phyloP scores from a whole-genome alignment of 768 basidiomycete genomes.

The Thelephora ganbajun region DNA sequence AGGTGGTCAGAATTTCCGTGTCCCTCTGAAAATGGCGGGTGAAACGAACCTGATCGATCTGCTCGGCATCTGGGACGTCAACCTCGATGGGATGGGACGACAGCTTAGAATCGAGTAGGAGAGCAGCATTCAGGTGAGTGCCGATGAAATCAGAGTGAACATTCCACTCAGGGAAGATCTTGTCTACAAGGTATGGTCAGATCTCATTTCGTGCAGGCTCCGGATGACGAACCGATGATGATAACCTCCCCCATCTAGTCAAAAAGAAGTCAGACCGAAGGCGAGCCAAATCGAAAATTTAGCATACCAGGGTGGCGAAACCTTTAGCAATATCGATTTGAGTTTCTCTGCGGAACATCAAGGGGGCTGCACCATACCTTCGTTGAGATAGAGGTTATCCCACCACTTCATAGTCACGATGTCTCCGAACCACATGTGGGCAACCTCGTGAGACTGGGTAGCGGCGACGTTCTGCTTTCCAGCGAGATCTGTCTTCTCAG shows the following conservation, averaged over 20 bases:
- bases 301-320: constrained; percentile 69
- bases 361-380: constrained; percentile 28
- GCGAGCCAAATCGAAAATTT: background rate
- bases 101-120: constrained; percentile 69
- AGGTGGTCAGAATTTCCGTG: background rate
- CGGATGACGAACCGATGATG: constrained; percentile 40
- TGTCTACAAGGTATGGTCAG: constrained; percentile 1
- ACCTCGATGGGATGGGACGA: constrained; percentile 93
- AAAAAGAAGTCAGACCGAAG: constrained; percentile 1
- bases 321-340: constrained; percentile 23
- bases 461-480: constrained; percentile 71
- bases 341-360: background rate
- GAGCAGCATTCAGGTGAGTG: constrained; percentile 60
- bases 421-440: constrained; percentile 83
- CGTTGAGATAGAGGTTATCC: constrained; percentile 73
- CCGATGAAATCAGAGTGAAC: constrained; percentile 72
- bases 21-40: background rate
- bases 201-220: background rate
- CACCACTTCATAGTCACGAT: constrained; percentile 93
- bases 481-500: constrained; percentile 52
- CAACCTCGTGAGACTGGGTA: constrained; percentile 77
- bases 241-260: constrained; percentile 78
- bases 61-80: constrained; percentile 73
- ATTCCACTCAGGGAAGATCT: constrained; percentile 81
- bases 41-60: constrained; percentile 53